Evolutionary conservation across 2,329 filamentous ascomycete species (phyloP), one percentile per base, ranked within the genome.

Genomic region (Myotisia sp.): DNA sequence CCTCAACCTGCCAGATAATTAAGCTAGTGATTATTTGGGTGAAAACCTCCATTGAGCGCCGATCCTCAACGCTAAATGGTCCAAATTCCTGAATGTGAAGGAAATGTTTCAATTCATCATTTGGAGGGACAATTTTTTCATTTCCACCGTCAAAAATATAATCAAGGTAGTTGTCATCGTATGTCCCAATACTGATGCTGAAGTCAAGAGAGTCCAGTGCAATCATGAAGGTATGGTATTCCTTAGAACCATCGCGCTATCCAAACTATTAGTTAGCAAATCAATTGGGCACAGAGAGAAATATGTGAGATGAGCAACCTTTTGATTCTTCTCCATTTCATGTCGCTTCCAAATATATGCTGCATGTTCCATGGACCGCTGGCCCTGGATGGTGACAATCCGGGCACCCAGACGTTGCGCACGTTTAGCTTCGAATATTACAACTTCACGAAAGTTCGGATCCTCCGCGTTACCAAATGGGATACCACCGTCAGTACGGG

Each of bases 331-430:
- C 12, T 38, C 40, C 16, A 33, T 14, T 19, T 33, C 24, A 29
- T 42, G 34, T 10, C 37, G 26, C 24, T 39, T 37, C 40, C 37
- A 39, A n/a, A 42, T 42, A 19, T 37, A 40, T 28, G 40, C 35
- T n/a, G 23, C 18, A 34, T 40, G 37, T 23, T 42, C 37, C 35
- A 42, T 40, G 5, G 37, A 42, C 22, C 38, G 40, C 29, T 42
- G 37, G n/a, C 34, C 34, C 6, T 37, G 32, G 13, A 40, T 35
- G 26, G 37, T 26, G 9, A 37, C 20, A 3, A 14, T 30, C 27
- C 26, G n/a, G 20, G 4, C 17, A 5, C 20, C 19, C 3, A 10
- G 9, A 24, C 37, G 33, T 6, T 9, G n/a, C 12, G 32, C 29
- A 5, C 35, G 35, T 29, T 42, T 42, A 18, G 33, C 40, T 26